A percentile compares a stretch with the other conserved stretches of the same genome.
These are phyloP conservation scores for Candida orba DNA, from an alignment of 805 yeast genomes.

Conservation along the genomic window DNA sequence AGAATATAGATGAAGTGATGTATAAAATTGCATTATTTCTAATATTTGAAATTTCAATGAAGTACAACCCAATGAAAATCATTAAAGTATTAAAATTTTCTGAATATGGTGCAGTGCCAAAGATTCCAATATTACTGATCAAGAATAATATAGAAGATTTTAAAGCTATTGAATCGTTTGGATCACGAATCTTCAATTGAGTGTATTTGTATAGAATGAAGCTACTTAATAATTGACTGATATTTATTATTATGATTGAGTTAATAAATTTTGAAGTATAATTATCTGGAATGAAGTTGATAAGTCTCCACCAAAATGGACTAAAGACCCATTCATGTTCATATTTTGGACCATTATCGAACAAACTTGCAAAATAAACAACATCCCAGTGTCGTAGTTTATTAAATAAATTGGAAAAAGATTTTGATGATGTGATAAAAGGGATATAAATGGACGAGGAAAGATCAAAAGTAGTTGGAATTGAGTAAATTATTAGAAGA, in stretches of 20 bases:
- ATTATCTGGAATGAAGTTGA: conserved; percentile 21
- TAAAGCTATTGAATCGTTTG: conserved; percentile 23
- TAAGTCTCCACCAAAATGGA: conserved; percentile 61
- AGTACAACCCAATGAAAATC: conserved; percentile 51
- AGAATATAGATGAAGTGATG: conserved; percentile 25
- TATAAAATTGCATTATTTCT: neutral
- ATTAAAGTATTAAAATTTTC: conserved; percentile 65
- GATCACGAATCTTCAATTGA: conserved; percentile 20
- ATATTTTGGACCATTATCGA: conserved; percentile 40
- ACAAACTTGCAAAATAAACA: conserved; percentile 62
- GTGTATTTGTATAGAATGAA: conserved; percentile 47
- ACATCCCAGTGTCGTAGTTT: conserved; percentile 78
- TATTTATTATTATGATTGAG: conserved; percentile 44
- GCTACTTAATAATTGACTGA: conserved; percentile 43
- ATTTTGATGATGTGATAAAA: neutral
- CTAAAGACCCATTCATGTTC: conserved; percentile 93
- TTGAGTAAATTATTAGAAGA: neutral
- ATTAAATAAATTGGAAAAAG: conserved; percentile 17
- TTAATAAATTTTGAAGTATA: conserved; percentile 30
- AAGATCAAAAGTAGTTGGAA: conserved; percentile 6
- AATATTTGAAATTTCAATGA: conserved; percentile 21
- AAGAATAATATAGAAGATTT: conserved; percentile 41
- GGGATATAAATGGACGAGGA: conserved; percentile 2
- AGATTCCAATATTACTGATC: conserved; percentile 76
- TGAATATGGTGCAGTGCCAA: conserved; percentile 65